Percentiles rank a stretch among this genome's conserved stretches.
These are phyloP conservation scores for Excoecaria agallocha DNA, from an alignment of 345 rosid species.

Conservation along the genomic window DNA sequence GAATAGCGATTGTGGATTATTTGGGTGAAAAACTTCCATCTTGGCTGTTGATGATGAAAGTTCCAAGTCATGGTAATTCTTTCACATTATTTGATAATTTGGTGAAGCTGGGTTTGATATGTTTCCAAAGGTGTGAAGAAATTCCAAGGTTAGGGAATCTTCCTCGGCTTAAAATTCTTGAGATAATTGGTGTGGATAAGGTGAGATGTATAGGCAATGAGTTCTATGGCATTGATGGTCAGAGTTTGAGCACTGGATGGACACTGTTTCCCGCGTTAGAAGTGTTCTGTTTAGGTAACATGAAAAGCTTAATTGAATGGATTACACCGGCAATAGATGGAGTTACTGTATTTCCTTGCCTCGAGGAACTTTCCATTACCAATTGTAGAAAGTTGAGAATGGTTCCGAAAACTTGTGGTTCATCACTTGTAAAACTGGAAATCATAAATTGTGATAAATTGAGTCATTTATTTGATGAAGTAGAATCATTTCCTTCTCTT, in stretches of 20 bases:
- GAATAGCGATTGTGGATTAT: not conserved
- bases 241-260: too few species aligned
- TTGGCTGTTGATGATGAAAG: constrained; percentile 1
- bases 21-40: constrained; percentile 11
- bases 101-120: constrained; percentile 4
- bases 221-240: not conserved
- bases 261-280: constrained; percentile 17
- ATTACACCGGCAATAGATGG: not conserved
- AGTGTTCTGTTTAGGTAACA: not conserved
- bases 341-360: constrained; percentile 12
- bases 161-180: not conserved
- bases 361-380: not conserved
- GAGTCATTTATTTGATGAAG: not conserved
- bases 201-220: not conserved
- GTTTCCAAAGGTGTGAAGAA: constrained; percentile 9
- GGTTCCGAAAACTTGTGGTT: too few species aligned
- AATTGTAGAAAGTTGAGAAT: not conserved
- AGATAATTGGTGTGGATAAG: not conserved
- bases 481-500: not conserved
- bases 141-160: not conserved
- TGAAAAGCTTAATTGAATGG: constrained; percentile 14
- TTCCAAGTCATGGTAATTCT: not conserved
- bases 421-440: not conserved
- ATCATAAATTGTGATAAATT: not conserved
- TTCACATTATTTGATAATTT: not conserved